Base-by-base conservation (phyloP, 345 rosid species). In the Ceriops tagal region DNA sequence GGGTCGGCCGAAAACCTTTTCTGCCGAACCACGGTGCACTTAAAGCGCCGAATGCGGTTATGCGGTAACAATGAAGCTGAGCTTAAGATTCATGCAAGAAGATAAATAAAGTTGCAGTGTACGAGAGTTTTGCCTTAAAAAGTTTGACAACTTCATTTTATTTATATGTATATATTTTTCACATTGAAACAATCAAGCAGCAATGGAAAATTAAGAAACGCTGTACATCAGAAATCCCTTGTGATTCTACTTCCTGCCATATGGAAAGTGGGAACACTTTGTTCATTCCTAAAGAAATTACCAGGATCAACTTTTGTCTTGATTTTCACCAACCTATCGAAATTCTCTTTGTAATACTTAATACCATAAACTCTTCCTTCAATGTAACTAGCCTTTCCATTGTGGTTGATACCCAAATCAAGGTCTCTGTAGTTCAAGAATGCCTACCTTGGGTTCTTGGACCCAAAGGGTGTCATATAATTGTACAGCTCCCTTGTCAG, bases 331-430 rank as follows among this genome's bases (percentile, higher is more conserved):
- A 67, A 26, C 62, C 70, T 67, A 22, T 67, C 8, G 70, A 67
- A 67, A 56, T 67, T 67, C 51, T 67, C 35, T 27, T 57, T 10
- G 49, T 35, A 67, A 9, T 67, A 67, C 19, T 67, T 37, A 34
- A 67, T 26, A 16, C 70, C 70, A 39, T 67, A 67, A 67, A 67
- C 70, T 4, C 70, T 35, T 34, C 70, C 70, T 26, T 56, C 62
- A 10, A 26, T 0, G 70, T 67, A 67, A 62, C 70, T 67, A 15
- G 9, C 32, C 13, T 66, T 66, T 5, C 30, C 69, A 52, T 53
- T 34, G 21, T 35, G 47, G 61, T 56, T 67, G 53, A 56, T 67
- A 8, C 70, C 70, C 52, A 67, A 21, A 9, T 67, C 70, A 2
- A 56, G 62, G 26, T 67, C 70, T 24, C 70, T 67, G 2, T 67